Conservation (phyloP, 2,329 filamentous ascomycete genomes). For the Apiospora koreana region DNA sequence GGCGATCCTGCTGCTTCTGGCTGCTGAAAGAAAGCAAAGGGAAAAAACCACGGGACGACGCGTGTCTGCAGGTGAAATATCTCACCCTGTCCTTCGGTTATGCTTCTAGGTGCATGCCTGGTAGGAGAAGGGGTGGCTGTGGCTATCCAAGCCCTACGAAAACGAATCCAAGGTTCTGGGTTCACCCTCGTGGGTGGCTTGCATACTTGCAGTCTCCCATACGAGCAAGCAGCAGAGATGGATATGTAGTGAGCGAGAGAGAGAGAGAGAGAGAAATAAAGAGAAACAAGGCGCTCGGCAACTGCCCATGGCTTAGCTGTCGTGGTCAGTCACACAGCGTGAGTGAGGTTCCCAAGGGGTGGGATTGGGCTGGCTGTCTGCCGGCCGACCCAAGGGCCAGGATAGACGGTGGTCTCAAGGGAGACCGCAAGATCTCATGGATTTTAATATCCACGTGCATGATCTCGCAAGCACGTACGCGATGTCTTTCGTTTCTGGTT, state of each 20-base stretch:
- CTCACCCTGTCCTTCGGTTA: conserved; percentile 2
- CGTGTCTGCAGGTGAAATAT: conserved; percentile 2
- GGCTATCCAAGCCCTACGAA: neutral
- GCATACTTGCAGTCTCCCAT: neutral
- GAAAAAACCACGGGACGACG: neutral
- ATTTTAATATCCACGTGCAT: conserved; percentile 31
- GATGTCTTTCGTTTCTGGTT: conserved; percentile 34
- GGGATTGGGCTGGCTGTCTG: neutral
- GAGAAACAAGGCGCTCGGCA: neutral
- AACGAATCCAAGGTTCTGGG: neutral
- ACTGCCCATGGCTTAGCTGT: neutral
- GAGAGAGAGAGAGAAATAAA: neutral
- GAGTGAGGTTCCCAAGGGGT: neutral
- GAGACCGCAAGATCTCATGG: conserved; percentile 33
- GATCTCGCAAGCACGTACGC: conserved; percentile 30
- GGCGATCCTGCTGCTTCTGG: neutral
- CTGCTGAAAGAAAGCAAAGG: neutral
- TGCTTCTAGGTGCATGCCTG: neutral
- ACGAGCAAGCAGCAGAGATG: too few species aligned
- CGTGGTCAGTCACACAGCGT: conserved; percentile 1
- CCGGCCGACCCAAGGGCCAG: conserved; percentile 11
- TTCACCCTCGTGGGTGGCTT: neutral
- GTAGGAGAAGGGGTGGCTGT: neutral
- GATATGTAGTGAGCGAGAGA: too few species aligned
- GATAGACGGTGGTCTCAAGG: conserved; percentile 27